Evolutionary conservation across 305 asterid species (phyloP).

Genomic region (Rubia peregrina): DNA sequence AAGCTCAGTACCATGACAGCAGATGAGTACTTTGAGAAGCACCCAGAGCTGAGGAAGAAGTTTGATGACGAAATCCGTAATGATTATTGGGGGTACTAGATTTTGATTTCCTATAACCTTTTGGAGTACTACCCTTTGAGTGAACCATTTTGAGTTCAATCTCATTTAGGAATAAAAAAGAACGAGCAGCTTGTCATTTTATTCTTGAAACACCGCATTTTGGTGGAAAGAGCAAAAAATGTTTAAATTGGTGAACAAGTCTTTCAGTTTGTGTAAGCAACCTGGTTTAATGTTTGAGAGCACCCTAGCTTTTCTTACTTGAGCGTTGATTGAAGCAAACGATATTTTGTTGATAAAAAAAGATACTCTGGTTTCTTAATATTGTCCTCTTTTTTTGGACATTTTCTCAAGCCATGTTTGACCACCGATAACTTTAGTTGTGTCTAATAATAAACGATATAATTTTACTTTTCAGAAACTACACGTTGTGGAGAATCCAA

Average conservation of each 20-base stretch:
- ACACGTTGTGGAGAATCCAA: too few species aligned
- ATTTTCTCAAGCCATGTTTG: too few species aligned
- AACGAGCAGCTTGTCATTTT: slow-evolving; percentile 16
- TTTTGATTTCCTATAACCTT: slow-evolving; percentile 18
- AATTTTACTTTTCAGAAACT: too few species aligned
- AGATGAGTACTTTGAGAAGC: slow-evolving; percentile 87
- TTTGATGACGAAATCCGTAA: slow-evolving; percentile 94
- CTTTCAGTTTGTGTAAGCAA: not conserved
- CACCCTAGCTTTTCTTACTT: too few species aligned
- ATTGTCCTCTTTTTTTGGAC: too few species aligned
- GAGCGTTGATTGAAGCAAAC: too few species aligned
- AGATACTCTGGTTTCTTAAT: too few species aligned
- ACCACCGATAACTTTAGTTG: too few species aligned
- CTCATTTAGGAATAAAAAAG: slow-evolving; percentile 42
- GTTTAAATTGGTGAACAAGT: slow-evolving; percentile 2
- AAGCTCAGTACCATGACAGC: slow-evolving; percentile 92
- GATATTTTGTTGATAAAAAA: too few species aligned
- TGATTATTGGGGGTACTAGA: slow-evolving; percentile 88
- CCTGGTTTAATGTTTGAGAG: too few species aligned
- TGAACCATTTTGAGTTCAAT: slow-evolving; percentile 27
- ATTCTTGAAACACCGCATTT: slow-evolving; percentile 21
- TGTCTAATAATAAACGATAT: too few species aligned
- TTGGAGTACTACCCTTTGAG: slow-evolving; percentile 21
- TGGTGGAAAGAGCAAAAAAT: slow-evolving; percentile 11
- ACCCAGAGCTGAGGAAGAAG: slow-evolving; percentile 92